Evolutionary conservation across 495 filamentous ascomycete genomes (phyloP), one percentile per base, ranked within the genome.

Genomic region (Hypoxylon rickii): DNA sequence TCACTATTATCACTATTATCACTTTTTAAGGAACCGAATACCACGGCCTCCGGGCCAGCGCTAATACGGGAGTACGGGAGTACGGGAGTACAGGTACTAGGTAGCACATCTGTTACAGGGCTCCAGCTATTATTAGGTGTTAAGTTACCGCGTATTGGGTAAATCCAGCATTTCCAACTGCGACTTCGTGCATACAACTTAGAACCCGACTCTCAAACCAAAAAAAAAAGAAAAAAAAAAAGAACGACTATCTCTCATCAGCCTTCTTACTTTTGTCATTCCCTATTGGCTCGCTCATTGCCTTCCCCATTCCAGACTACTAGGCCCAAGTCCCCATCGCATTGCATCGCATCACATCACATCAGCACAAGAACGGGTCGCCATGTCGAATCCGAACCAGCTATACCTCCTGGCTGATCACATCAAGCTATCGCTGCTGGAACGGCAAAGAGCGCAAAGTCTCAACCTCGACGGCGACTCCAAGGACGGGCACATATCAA

Each of bases 401-500:
- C 86, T 90, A 24, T 83, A 84, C 58, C 81, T 91, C 31, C 78
- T 91, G 24, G 85, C 87, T 58, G 88, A 91, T 71, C 86, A 91
- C 70, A 83, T 91, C 76, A 88, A 89, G 64, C 79, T 89, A 41
- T 88, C 86, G 24, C 77, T 91, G 21, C 80, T 97, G 19, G 94
- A 97, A 69, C 86, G 93, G 41, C 88, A 96, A 74, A 87, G 93
- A 36, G 91, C 92, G n/a, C 85, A 89, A 50, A 87, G 86, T 1
- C 80, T 96, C n/a, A 86, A 90, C 50, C 84, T 96, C 22, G 52
- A 65, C 8, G 86, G 91, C 65, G 90, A 90, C 67, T 82, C 87
- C 5, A 89, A 96, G 72, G 91, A 95, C 77, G 87, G 87, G 22
- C 88, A 95, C 61, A 94, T 97, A 56, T 92, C 90, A 4, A 80